Evolutionary conservation across 192 early-diverging fungal species (phyloP).

Genomic region (Coemansia sp.): DNA sequence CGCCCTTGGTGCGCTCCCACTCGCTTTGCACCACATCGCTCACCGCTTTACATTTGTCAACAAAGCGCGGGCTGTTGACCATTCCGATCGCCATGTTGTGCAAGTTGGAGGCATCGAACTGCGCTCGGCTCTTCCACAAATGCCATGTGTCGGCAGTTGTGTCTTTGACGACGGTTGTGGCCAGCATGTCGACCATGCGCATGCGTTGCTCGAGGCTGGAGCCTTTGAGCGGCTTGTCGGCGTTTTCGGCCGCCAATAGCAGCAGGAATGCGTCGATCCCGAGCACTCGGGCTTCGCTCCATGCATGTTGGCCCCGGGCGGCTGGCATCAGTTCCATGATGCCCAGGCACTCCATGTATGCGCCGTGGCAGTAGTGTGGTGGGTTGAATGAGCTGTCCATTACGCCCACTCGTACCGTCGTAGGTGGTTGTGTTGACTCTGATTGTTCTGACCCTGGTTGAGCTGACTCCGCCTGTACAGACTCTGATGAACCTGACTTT

Average conservation of each 20-base stretch:
- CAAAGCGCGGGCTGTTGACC: conserved; percentile 63
- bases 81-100: conserved; percentile 59
- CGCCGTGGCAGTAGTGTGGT: conserved; percentile 57
- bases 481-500: neutral
- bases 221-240: conserved; percentile 65
- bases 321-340: conserved; percentile 21
- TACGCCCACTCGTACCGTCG: conserved; percentile 48
- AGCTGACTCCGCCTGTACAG: neutral
- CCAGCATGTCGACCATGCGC: conserved; percentile 71
- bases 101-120: conserved; percentile 33
- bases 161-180: conserved; percentile 33
- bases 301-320: conserved; percentile 6
- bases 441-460: neutral
- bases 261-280: conserved; percentile 64
- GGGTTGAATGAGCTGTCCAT: conserved; percentile 82
- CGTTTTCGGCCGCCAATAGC: conserved; percentile 65
- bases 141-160: conserved; percentile 45
- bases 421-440: neutral
- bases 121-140: conserved; percentile 32
- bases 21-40: conserved; percentile 15
- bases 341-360: conserved; percentile 43
- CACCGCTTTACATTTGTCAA: conserved; percentile 61
- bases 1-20: conserved; percentile 10
- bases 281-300: conserved; percentile 20
- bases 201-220: conserved; percentile 62